Base-by-base conservation (phyloP, 352 stramenopile species). In the Globisporangium megalacanthum region DNA sequence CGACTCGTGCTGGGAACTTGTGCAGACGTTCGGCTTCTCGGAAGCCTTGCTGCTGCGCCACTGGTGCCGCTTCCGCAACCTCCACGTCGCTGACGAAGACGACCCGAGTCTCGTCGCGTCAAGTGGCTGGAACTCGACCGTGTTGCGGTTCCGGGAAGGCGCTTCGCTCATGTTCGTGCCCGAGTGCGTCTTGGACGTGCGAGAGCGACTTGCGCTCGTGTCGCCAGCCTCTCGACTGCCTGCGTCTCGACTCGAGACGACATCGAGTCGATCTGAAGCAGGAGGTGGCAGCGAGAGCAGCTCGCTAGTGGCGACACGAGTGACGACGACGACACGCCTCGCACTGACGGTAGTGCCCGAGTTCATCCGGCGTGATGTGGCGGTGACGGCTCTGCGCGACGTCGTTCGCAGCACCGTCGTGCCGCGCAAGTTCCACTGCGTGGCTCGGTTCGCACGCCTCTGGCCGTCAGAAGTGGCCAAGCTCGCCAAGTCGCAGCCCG, bases 41-140 rank as follows among this genome's bases (percentile, higher is more conserved):
- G 44, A 49, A 15, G 44, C 73, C 4, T 35, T 48, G 33, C 70
- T 87, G 17, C 60, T 67, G 6, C 57, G 41, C 1, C 60, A 80
- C 9, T 92, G 82, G 82, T 88, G 75, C 50, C 82, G 82, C 19
- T 90, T 92, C 44, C 76, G 82, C 25, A 92, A 92, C 48, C 59
- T 92, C 20, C 62, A 73, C 1, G 65, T 92, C 3, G 69, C 64
- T 20, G 60, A 62, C n/a, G 65, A 74, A 54, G 7, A 56, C 63
- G 13, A 55, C 62, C 36, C 19, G 19, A 35, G 31, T 33, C 33
- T 14, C n/a, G 11, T 6, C 15, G 20, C 49, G 58, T 42, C 42
- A 37, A 9, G 29, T 53, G 46, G 9, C 19, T 59, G 70, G 53
- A 54, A 37, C 44, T 13, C 39, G 46, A 31, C 37, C 8, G 39